Conservation (phyloP, 2,329 filamentous ascomycete species). For the Aspergillus amoenus region DNA sequence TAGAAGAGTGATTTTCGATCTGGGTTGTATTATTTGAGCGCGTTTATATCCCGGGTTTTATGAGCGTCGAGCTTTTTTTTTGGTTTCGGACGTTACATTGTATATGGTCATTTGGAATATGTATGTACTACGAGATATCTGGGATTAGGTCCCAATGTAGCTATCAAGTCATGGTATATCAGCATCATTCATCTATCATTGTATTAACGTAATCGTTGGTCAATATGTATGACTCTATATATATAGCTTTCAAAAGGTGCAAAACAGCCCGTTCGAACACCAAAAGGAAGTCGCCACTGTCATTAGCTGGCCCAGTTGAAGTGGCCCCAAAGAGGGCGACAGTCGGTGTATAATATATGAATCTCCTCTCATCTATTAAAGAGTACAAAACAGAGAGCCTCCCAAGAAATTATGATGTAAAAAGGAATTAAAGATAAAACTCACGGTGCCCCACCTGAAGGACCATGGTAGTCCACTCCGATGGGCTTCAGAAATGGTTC, state of each 20-base stretch:
- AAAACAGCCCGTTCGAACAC: neutral
- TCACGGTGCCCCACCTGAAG: conserved; percentile 29
- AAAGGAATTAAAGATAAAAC: neutral
- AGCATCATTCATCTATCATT: neutral
- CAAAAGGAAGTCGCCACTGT: neutral
- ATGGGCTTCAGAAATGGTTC: conserved; percentile 65
- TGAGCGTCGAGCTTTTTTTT: neutral
- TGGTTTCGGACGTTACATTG: neutral
- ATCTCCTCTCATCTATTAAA: neutral
- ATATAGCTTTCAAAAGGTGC: neutral
- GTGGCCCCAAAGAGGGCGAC: neutral
- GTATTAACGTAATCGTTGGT: neutral
- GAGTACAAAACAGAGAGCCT: neutral
- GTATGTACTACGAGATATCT: neutral
- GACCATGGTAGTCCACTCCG: conserved; percentile 33
- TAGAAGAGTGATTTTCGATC: conserved; percentile 1
- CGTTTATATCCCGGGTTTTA: neutral
- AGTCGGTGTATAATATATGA: neutral
- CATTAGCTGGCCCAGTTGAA: neutral
- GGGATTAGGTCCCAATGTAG: neutral
- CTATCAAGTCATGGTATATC: neutral
- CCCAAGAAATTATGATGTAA: neutral
- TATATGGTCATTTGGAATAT: neutral
- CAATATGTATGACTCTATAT: neutral
- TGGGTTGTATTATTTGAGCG: neutral